These are phyloP conservation scores for Fusarium sacchari DNA, from an alignment of 2,329 filamentous ascomycete genomes.

Conservation along the genomic window DNA sequence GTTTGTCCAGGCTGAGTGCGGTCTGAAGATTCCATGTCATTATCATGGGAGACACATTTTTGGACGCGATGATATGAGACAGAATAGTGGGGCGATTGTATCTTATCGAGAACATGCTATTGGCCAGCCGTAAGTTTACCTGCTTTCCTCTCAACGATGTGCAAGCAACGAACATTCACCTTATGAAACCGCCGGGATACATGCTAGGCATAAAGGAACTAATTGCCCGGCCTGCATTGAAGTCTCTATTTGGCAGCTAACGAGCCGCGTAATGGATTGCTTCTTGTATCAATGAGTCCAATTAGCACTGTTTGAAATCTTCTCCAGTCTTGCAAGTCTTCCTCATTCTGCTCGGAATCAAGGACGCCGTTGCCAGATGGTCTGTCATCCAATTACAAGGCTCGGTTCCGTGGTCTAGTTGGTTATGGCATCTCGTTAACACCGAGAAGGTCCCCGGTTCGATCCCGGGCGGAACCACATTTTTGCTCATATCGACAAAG, in stretches of 20 bases:
- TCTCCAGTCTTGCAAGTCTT: too few species aligned
- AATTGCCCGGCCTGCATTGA: too few species aligned
- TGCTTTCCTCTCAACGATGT: not conserved
- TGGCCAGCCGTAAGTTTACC: not conserved
- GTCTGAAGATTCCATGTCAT: not conserved
- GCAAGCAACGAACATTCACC: not conserved
- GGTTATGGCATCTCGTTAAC: slow-evolving; percentile 1
- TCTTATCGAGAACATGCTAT: not conserved
- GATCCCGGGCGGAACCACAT: not conserved
- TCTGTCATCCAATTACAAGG: not conserved
- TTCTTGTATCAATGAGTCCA: not conserved
- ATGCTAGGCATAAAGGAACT: fast-evolving
- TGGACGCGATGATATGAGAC: not conserved
- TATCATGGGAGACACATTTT: not conserved
- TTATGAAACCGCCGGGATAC: fast-evolving
- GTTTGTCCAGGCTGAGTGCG: too few species aligned
- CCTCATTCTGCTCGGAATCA: fast-evolving
- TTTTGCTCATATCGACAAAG: not conserved
- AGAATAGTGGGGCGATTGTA: not conserved
- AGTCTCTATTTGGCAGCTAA: not conserved
- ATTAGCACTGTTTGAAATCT: fast-evolving
- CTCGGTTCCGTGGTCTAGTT: not conserved
- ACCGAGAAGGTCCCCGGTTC: not conserved
- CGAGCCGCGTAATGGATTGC: fast-evolving
- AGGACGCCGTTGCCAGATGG: fast-evolving